Evolutionary conservation across 2,329 filamentous ascomycete species (phyloP).

Genomic region (Fragosphaeria purpurea): DNA sequence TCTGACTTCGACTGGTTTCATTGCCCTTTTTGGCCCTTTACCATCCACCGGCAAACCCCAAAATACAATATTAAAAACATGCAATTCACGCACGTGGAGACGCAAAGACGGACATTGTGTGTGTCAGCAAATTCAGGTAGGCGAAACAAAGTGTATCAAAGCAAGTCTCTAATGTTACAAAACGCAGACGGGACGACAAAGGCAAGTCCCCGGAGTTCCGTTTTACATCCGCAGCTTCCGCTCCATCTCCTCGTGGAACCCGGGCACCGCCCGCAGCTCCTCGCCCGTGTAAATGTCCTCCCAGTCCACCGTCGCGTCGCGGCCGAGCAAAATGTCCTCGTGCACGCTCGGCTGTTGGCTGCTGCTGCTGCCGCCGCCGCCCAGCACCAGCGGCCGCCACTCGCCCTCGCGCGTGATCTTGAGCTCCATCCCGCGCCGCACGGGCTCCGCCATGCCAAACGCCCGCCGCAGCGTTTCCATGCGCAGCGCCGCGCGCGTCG

Average conservation of each 20-base stretch:
- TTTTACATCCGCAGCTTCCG: constrained; percentile 70
- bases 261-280: constrained; percentile 58
- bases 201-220: background rate
- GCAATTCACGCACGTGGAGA: too few relatives aligned
- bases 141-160: too few relatives aligned
- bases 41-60: too few relatives aligned
- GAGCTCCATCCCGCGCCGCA: constrained; percentile 89
- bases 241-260: constrained; percentile 92
- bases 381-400: constrained; percentile 66
- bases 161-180: background rate
- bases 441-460: constrained; percentile 86
- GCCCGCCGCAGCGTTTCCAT: constrained; percentile 80
- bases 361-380: constrained; percentile 35
- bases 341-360: constrained; percentile 53
- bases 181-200: background rate
- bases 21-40: too few relatives aligned
- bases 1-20: too few relatives aligned
- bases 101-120: too few relatives aligned
- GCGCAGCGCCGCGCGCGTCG: constrained; percentile 77
- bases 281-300: constrained; percentile 86
- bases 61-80: too few relatives aligned
- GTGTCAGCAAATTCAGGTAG: too few relatives aligned
- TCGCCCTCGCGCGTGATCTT: constrained; percentile 73
- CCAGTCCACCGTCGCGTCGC: constrained; percentile 73
- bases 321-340: constrained; percentile 76